These are phyloP conservation scores for Macrolepiota dolichaula DNA, from an alignment of 768 basidiomycete species.

Conservation along the genomic window DNA sequence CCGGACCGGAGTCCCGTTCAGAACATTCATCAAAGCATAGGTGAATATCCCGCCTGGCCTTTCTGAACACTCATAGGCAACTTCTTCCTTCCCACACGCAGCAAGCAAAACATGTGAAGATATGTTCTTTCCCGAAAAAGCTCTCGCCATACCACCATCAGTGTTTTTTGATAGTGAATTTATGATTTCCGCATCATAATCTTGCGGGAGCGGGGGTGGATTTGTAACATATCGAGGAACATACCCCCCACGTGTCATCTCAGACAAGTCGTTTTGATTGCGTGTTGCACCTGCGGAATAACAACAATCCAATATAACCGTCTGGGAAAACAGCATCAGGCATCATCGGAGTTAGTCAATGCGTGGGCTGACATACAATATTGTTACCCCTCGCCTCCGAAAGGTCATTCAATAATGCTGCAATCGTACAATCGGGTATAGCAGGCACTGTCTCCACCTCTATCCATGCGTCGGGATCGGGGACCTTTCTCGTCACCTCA, in stretches of 20 bases:
- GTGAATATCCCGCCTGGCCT: conserved; percentile 30
- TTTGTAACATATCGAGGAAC: not conserved
- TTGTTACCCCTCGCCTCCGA: conserved; percentile 38
- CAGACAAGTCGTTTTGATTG: not conserved
- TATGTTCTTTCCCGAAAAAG: conserved; percentile 24
- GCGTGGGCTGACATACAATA: conserved; percentile 27
- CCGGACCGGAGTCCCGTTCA: conserved; percentile 19
- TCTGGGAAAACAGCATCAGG: conserved; percentile 21
- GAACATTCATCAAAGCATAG: conserved; percentile 19
- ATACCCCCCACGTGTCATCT: not conserved
- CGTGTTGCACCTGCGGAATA: conserved; percentile 36
- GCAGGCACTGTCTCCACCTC: conserved; percentile 20
- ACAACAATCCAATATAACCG: conserved; percentile 47
- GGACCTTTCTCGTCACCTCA: not conserved
- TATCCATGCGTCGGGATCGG: not conserved
- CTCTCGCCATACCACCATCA: conserved; percentile 11
- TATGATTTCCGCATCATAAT: conserved; percentile 24
- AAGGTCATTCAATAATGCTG: conserved; percentile 30
- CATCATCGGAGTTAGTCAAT: too few species aligned
- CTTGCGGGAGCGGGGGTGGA: conserved; percentile 14
- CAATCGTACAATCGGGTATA: conserved; percentile 43
- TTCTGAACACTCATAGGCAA: conserved; percentile 26
- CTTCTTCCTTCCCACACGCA: conserved; percentile 34
- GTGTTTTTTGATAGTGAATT: conserved; percentile 16
- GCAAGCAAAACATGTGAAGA: conserved; percentile 40